These are phyloP conservation scores for Eremothecium sinecaudum DNA, from an alignment of 1,139 yeast species.

Conservation along the genomic window DNA sequence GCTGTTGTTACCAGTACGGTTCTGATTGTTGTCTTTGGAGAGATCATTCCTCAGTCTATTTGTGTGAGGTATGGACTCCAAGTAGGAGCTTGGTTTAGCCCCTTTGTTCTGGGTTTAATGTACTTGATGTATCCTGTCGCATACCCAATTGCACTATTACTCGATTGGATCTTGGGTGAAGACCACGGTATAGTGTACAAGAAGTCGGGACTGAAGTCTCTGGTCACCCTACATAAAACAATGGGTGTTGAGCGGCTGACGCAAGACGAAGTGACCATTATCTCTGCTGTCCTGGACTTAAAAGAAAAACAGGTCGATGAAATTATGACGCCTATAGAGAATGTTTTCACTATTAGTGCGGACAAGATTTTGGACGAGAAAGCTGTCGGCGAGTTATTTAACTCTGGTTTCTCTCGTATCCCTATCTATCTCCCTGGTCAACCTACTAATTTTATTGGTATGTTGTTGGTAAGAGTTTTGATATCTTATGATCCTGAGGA, in stretches of 20 bases:
- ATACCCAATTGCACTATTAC: constrained; percentile 73
- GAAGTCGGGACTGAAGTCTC: constrained; percentile 83
- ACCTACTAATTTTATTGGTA: constrained; percentile 86
- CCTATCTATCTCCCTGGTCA: constrained; percentile 92
- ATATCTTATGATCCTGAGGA: constrained; percentile 97
- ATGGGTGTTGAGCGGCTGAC: constrained; percentile 93
- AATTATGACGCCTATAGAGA: constrained; percentile 91
- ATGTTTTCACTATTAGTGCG: constrained; percentile 83
- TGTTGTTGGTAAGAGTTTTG: constrained; percentile 84
- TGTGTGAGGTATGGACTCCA: constrained; percentile 89
- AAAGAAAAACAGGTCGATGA: constrained; percentile 81
- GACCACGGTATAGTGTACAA: constrained; percentile 94
- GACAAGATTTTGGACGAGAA: constrained; percentile 75
- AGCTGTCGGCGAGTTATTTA: constrained; percentile 81
- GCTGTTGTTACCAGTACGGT: constrained; percentile 92
- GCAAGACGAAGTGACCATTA: constrained; percentile 92
- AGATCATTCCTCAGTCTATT: constrained; percentile 87
- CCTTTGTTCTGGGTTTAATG: constrained; percentile 79
- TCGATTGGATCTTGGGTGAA: constrained; percentile 81
- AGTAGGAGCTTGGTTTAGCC: constrained; percentile 84
- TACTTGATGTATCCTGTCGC: constrained; percentile 87
- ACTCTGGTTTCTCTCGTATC: constrained; percentile 89
- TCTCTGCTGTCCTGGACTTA: constrained; percentile 84
- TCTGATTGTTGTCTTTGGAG: constrained; percentile 90
- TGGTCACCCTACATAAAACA: constrained; percentile 85